Evolutionary conservation across 768 basidiomycete species (phyloP).

Genomic region (Mrakia gelida): DNA sequence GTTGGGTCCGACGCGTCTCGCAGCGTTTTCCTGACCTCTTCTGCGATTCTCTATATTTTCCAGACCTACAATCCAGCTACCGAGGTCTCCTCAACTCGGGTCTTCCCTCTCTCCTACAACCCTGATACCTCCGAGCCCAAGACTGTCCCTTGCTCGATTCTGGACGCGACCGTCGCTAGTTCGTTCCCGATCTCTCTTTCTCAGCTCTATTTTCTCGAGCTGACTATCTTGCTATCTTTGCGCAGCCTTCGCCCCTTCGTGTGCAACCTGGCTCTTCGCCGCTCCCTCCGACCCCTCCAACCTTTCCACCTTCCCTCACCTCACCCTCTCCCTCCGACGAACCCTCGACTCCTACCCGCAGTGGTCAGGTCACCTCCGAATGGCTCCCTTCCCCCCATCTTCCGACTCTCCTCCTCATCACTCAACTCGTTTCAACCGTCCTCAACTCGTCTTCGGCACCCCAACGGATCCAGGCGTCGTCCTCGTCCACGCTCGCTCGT

Average conservation of each 20-base stretch:
- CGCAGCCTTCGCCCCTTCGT: neutral
- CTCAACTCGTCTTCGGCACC: neutral
- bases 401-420: neutral
- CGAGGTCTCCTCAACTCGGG: no score
- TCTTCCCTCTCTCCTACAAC: no score
- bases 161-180: neutral
- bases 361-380: neutral
- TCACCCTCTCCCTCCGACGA: neutral
- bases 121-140: neutral
- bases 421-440: neutral
- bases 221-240: neutral
- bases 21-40: no score
- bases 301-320: neutral
- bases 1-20: no score
- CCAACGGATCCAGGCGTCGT: conserved; percentile 2
- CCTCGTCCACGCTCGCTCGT: neutral
- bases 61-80: no score
- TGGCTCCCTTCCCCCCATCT: neutral
- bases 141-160: conserved; percentile 1
- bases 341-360: conserved; percentile 4
- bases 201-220: neutral
- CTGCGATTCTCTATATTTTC: no score
- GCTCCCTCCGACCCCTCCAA: neutral
- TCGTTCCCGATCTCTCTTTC: neutral
- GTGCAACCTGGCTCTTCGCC: neutral